Evolutionary conservation across 1,284 basidiomycete species (phyloP).

Genomic region (Golubevia sp.): DNA sequence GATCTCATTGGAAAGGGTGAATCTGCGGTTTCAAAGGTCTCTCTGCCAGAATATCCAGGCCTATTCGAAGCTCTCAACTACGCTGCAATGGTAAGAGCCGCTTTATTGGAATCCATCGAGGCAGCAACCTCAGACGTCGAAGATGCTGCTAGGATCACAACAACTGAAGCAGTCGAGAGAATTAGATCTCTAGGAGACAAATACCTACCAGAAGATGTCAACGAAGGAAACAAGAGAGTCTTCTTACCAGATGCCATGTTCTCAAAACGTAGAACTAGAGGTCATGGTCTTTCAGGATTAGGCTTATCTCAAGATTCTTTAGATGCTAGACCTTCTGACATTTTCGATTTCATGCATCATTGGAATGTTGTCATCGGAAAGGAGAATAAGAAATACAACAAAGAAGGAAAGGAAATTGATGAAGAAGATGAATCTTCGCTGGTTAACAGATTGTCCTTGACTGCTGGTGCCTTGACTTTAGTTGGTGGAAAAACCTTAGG

Average conservation of each 20-base stretch:
- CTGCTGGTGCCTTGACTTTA: constrained; percentile 80
- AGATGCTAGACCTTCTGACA: constrained; percentile 69
- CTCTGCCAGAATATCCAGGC: constrained; percentile 80
- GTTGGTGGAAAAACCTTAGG: constrained; percentile 80
- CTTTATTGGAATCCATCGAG: constrained; percentile 81
- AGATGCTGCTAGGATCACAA: constrained; percentile 77
- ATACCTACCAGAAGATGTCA: constrained; percentile 70
- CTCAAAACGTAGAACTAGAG: constrained; percentile 20
- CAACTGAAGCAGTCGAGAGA: constrained; percentile 75
- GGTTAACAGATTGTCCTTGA: constrained; percentile 37
- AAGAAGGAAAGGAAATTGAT: constrained; percentile 66
- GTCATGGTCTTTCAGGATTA: constrained; percentile 27
- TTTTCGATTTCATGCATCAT: constrained; percentile 82
- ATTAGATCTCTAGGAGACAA: constrained; percentile 72
- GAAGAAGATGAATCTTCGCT: constrained; percentile 55
- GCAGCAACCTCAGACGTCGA: constrained; percentile 80
- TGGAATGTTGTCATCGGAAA: constrained; percentile 54
- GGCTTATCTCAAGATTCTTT: constrained; percentile 41
- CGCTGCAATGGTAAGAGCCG: constrained; percentile 78
- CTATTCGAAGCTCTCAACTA: constrained; percentile 86
- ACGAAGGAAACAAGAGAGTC: constrained; percentile 66
- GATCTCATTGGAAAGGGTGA: constrained; percentile 78
- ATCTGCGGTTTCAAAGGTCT: constrained; percentile 58
- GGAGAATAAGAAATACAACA: constrained; percentile 35
- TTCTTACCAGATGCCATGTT: constrained; percentile 99